phyloP scores from a whole-genome alignment of 2,329 filamentous ascomycete species.

The Penicillium sclerotigenum region DNA sequence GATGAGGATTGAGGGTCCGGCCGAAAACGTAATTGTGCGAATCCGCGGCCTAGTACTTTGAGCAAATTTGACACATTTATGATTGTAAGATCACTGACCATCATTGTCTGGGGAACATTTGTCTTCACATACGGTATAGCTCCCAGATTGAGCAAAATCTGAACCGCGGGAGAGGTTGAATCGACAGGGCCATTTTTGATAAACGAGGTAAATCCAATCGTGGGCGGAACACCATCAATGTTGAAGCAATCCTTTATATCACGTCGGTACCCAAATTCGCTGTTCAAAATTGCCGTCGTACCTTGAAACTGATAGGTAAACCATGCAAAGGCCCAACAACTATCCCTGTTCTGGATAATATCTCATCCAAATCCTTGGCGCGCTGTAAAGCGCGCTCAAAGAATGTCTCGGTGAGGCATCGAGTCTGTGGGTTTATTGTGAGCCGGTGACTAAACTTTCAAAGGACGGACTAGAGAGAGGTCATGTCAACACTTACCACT shows the following conservation, averaged over 20 bases:
- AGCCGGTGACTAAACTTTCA: too few species aligned
- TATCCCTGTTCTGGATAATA: constrained; percentile 38
- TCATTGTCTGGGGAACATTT: constrained; percentile 58
- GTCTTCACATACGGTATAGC: constrained; percentile 67
- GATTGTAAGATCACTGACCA: constrained; percentile 6
- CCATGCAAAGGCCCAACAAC: constrained; percentile 60
- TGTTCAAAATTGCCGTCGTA: background rate
- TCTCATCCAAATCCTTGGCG: constrained; percentile 49
- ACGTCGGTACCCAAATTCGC: background rate
- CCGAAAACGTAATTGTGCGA: constrained; percentile 57
- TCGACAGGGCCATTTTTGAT: constrained; percentile 55
- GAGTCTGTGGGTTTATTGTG: constrained; percentile 25
- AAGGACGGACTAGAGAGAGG: background rate
- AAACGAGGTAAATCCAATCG: constrained; percentile 57
- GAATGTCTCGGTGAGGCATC: constrained; percentile 53
- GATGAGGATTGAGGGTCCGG: constrained; percentile 60
- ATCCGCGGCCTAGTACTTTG: constrained; percentile 50
- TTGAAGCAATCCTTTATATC: constrained; percentile 15
- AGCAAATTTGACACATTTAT: constrained; percentile 18
- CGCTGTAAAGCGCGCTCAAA: constrained; percentile 50
- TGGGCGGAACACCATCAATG: constrained; percentile 10
- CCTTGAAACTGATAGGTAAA: constrained; percentile 55
- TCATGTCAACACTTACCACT: constrained; percentile 6
- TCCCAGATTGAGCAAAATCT: constrained; percentile 56
- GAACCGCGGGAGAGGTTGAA: constrained; percentile 54